Evolutionary conservation across 225 moss, liverwort and hornwort genomes (phyloP).

Genomic region (Pleurozium schreberi): DNA sequence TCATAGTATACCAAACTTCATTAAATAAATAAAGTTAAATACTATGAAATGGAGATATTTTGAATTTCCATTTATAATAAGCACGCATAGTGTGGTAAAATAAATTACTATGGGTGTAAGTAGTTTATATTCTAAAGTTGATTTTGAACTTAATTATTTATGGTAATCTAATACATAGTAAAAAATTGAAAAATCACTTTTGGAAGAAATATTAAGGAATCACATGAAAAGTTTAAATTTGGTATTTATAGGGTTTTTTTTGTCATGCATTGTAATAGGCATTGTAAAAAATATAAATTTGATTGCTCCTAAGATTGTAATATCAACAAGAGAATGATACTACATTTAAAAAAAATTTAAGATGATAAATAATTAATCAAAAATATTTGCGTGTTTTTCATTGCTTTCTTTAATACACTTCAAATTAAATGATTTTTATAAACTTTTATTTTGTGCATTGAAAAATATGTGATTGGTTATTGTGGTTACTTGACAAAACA

Average conservation of each 20-base stretch:
- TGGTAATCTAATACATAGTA: too few species aligned
- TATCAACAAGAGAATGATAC: too few species aligned
- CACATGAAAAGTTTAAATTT: too few species aligned
- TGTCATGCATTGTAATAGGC: too few species aligned
- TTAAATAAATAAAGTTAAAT: not conserved
- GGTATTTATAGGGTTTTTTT: too few species aligned
- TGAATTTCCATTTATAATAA: not conserved
- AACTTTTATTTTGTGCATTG: not conserved
- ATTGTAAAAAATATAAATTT: too few species aligned
- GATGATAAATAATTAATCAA: not conserved
- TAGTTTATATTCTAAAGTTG: not conserved
- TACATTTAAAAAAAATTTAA: too few species aligned
- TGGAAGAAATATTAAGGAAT: too few species aligned
- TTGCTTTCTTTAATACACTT: not conserved
- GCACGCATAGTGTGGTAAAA: not conserved
- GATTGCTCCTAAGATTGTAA: too few species aligned
- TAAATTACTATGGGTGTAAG: too few species aligned
- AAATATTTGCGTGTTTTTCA: not conserved
- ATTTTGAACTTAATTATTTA: not conserved
- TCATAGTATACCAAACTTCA: too few species aligned
- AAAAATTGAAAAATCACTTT: not conserved
- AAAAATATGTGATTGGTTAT: too few species aligned
- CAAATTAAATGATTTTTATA: not conserved
- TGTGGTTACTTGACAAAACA: fast-evolving
- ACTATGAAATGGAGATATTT: not conserved